These are phyloP conservation scores for Phytophthora nicotianae DNA, from an alignment of 352 stramenopile genomes.

Conservation along the genomic window DNA sequence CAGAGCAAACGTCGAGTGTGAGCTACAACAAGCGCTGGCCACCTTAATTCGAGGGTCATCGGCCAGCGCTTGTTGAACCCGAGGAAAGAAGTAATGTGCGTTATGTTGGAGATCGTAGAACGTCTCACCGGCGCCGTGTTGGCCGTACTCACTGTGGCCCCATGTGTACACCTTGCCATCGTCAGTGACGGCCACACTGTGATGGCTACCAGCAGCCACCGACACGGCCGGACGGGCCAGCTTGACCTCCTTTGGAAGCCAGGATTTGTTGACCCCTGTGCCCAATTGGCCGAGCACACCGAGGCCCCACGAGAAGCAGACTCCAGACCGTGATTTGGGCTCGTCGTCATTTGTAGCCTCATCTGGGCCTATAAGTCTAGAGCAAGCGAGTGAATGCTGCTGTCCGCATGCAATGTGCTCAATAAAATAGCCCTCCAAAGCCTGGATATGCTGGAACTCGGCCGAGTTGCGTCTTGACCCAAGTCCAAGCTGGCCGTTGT, in stretches of 20 bases:
- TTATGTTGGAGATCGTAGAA: conserved; percentile 75
- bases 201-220: conserved; percentile 74
- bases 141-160: conserved; percentile 85
- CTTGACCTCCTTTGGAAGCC: conserved; percentile 61
- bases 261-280: conserved; percentile 67
- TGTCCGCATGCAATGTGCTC: conserved; percentile 75
- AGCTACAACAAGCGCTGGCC: conserved; percentile 57
- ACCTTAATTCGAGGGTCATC: conserved; percentile 39
- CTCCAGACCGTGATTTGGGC: conserved; percentile 36
- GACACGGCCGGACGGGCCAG: conserved; percentile 57
- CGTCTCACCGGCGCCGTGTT: conserved; percentile 71
- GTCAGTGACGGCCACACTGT: conserved; percentile 69
- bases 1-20: conserved; percentile 77
- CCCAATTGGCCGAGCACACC: conserved; percentile 77
- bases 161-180: conserved; percentile 72
- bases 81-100: conserved; percentile 78
- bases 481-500: conserved; percentile 77
- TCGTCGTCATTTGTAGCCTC: conserved; percentile 16
- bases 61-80: conserved; percentile 57
- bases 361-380: conserved; percentile 15
- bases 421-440: conserved; percentile 58
- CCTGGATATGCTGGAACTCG: conserved; percentile 58
- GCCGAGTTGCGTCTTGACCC: conserved; percentile 69
- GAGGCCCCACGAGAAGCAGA: conserved; percentile 80
- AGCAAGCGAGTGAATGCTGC: conserved; percentile 77